phyloP scores from a whole-genome alignment of 768 basidiomycete genomes.

The Chalciporus pseudorubinellus region DNA sequence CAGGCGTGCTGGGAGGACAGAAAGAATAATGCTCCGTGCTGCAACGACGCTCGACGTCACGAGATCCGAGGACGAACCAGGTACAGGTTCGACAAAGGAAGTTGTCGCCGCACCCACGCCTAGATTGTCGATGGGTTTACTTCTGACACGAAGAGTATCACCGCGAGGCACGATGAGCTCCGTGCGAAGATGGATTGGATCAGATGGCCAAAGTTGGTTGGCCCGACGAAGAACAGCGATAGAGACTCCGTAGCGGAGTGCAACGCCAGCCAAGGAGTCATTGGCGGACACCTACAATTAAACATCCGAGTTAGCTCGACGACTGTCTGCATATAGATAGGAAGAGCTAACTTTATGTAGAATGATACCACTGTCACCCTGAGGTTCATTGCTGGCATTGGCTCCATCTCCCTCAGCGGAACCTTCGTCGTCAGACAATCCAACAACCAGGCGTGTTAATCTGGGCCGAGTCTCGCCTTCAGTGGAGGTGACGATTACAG shows the following conservation, averaged over 20 bases:
- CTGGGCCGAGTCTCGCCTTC: conserved; percentile 6
- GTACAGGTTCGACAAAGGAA: background rate
- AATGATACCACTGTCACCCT: background rate
- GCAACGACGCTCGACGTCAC: conserved; percentile 18
- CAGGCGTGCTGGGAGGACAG: conserved; percentile 27
- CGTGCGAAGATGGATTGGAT: conserved; percentile 85
- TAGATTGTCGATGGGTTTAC: background rate
- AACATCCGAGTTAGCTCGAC: background rate
- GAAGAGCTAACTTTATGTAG: conserved; percentile 20
- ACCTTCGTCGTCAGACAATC: background rate
- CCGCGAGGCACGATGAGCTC: conserved; percentile 69
- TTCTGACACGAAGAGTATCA: conserved; percentile 4
- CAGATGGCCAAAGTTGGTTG: conserved; percentile 93
- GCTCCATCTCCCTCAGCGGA: background rate
- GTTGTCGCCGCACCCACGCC: background rate
- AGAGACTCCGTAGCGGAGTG: conserved; percentile 85
- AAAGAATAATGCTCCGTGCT: conserved; percentile 22
- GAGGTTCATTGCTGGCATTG: background rate
- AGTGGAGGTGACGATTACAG: background rate
- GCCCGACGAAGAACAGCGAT: conserved; percentile 79
- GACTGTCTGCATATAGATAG: background rate
- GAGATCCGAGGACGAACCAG: conserved; percentile 5
- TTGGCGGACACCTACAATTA: conserved; percentile 55
- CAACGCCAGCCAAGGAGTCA: conserved; percentile 85
- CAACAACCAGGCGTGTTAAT: conserved; percentile 3